phyloP scores from a whole-genome alignment of 108 stramenopile species.

The Pseudonitzschia delicatissima region DNA sequence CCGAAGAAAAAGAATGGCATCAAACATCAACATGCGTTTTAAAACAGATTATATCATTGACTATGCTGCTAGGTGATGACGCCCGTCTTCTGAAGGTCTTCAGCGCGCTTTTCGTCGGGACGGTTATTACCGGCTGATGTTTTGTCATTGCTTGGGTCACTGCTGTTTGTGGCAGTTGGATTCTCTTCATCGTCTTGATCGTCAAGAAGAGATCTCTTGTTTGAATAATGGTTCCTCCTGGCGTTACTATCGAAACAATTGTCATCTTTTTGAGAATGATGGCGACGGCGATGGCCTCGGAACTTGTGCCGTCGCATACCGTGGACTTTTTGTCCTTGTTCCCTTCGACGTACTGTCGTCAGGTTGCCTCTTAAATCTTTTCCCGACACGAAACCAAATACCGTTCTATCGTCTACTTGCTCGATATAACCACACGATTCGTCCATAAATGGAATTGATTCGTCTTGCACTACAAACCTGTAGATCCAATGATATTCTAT shows the following conservation, averaged over 20 bases:
- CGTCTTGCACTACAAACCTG: constrained; percentile 11
- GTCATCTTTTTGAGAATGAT: neutral
- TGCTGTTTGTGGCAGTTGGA: neutral
- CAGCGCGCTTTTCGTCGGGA: too few relatives aligned
- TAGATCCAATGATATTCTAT: constrained; percentile 21
- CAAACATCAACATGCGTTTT: too few relatives aligned
- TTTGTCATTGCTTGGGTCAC: too few relatives aligned
- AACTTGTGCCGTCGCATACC: neutral
- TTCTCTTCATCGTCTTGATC: neutral
- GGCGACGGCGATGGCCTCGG: neutral
- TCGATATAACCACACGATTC: constrained; percentile 15
- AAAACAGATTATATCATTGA: too few relatives aligned
- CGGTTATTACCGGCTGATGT: too few relatives aligned
- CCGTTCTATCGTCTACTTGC: constrained; percentile 7
- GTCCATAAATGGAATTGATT: constrained; percentile 7
- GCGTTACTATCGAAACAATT: neutral
- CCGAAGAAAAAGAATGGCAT: too few relatives aligned
- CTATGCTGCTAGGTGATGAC: too few relatives aligned
- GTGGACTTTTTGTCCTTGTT: neutral
- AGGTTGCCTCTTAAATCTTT: neutral
- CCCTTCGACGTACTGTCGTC: neutral
- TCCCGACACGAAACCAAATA: neutral
- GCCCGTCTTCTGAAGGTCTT: too few relatives aligned
- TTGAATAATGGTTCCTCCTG: neutral
- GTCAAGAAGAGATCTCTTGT: neutral